Percentiles rank a stretch among this genome's conserved stretches.
Evolutionary conservation across 176 grass and related monocot genomes (phyloP).

Genomic region (Saccharum officinarum): DNA sequence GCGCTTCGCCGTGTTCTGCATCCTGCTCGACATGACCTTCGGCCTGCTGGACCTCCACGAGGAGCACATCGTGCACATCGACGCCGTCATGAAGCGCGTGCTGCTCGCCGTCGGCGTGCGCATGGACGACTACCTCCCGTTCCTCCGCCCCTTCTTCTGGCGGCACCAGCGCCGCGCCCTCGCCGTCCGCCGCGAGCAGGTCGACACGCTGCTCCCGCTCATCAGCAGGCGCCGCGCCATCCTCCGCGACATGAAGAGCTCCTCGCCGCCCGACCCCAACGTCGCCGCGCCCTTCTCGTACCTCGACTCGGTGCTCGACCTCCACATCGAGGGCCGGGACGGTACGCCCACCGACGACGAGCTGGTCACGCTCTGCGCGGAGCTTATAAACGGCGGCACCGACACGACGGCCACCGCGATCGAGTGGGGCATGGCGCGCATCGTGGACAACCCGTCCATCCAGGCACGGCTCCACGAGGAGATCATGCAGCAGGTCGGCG

Average conservation of each 20-base stretch:
- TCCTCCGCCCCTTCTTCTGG: slow-evolving; percentile 72
- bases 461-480: slow-evolving; percentile 66
- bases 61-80: slow-evolving; percentile 59
- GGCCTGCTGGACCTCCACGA: slow-evolving; percentile 80
- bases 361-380: slow-evolving; percentile 81
- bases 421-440: slow-evolving; percentile 84
- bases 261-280: slow-evolving; percentile 1
- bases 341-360: slow-evolving; percentile 46
- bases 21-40: slow-evolving; percentile 90
- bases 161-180: slow-evolving; percentile 56
- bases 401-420: slow-evolving; percentile 92
- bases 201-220: slow-evolving; percentile 62
- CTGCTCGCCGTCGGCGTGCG: slow-evolving; percentile 55
- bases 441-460: slow-evolving; percentile 72
- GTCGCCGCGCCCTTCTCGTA: slow-evolving; percentile 81
- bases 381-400: slow-evolving; percentile 86
- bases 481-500: slow-evolving; percentile 51
- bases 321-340: slow-evolving; percentile 50
- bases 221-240: slow-evolving; percentile 70
- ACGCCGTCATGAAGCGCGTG: slow-evolving; percentile 85
- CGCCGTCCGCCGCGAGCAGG: slow-evolving; percentile 65
- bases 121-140: slow-evolving; percentile 96
- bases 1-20: slow-evolving; percentile 90
- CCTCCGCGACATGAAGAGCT: slow-evolving; percentile 32
- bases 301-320: slow-evolving; percentile 82